Percentiles rank a stretch among this genome's conserved stretches.
phyloP scores from a whole-genome alignment of 306 rosid species.

The Vigna unguiculata region DNA sequence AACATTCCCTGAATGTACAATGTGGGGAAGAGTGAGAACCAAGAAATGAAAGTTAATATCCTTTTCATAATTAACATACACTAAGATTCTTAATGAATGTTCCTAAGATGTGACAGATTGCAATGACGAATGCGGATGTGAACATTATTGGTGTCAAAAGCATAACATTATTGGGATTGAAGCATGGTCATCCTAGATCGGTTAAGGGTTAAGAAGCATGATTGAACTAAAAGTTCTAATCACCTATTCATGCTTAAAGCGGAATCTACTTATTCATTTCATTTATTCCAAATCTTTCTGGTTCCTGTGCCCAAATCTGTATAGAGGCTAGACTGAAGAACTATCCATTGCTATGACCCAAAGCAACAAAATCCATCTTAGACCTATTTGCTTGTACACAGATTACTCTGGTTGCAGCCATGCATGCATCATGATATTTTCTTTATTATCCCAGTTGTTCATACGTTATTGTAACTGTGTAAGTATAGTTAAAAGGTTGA shows the following conservation, averaged over 20 bases:
- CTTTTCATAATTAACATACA: conserved; percentile 41
- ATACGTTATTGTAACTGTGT: neutral
- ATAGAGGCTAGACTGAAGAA: conserved; percentile 7
- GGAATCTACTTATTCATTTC: conserved; percentile 34
- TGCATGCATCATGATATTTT: conserved; percentile 17
- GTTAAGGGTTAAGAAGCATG: conserved; percentile 38
- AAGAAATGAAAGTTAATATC: conserved; percentile 36
- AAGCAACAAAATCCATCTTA: conserved; percentile 16
- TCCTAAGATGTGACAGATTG: conserved; percentile 9
- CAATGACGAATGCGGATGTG: conserved; percentile 27
- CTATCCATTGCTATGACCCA: conserved; percentile 6
- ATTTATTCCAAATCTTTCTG: neutral
- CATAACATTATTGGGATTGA: conserved; percentile 51
- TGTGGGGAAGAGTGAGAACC: conserved; percentile 17
- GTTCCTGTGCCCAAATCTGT: neutral
- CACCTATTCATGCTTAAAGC: conserved; percentile 27
- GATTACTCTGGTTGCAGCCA: conserved; percentile 16
- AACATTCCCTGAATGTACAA: conserved; percentile 28
- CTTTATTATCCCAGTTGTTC: neutral
- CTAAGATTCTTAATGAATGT: conserved; percentile 36
- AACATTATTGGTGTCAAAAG: conserved; percentile 42
- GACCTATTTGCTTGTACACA: conserved; percentile 5
- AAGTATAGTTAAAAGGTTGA: neutral
- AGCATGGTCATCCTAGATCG: conserved; percentile 27
- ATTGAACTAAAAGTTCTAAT: conserved; percentile 32